Conservation (phyloP, 1,284 basidiomycete species). For the Austropuccinia psidii region DNA sequence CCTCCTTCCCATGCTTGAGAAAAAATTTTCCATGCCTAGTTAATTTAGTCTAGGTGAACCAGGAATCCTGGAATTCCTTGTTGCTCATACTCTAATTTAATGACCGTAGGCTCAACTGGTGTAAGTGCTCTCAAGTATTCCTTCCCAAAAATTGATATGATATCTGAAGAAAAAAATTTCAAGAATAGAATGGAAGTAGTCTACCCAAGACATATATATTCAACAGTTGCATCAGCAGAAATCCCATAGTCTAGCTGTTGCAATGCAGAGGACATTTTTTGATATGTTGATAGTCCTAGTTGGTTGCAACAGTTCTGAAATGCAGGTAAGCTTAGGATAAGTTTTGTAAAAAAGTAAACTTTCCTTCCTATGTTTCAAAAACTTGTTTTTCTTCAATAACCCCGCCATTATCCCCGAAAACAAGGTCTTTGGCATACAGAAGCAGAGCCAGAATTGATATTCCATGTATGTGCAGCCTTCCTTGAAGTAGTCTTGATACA, state of each 20-base stretch:
- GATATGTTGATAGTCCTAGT: background rate
- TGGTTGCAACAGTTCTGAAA: conserved; percentile 3
- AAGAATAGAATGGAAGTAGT: background rate
- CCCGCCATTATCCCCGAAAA: too few relatives aligned
- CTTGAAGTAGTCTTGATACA: too few relatives aligned
- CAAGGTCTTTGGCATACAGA: too few relatives aligned
- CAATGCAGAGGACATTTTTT: background rate
- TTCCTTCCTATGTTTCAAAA: too few relatives aligned
- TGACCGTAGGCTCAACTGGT: background rate
- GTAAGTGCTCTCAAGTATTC: background rate
- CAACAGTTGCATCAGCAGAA: background rate
- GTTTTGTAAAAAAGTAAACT: too few relatives aligned
- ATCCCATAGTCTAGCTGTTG: background rate
- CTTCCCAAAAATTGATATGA: background rate
- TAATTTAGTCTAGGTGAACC: background rate
- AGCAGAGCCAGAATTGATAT: too few relatives aligned
- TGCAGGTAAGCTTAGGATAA: too few relatives aligned
- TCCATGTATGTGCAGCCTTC: too few relatives aligned
- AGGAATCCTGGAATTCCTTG: background rate
- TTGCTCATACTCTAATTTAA: background rate
- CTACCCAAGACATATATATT: background rate
- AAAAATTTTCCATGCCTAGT: background rate
- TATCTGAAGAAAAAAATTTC: too few relatives aligned
- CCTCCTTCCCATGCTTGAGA: background rate
- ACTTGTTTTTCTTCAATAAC: too few relatives aligned